These are phyloP conservation scores for Fomitopsis schrenkii DNA, from an alignment of 1,284 basidiomycete species.

Conservation along the genomic window DNA sequence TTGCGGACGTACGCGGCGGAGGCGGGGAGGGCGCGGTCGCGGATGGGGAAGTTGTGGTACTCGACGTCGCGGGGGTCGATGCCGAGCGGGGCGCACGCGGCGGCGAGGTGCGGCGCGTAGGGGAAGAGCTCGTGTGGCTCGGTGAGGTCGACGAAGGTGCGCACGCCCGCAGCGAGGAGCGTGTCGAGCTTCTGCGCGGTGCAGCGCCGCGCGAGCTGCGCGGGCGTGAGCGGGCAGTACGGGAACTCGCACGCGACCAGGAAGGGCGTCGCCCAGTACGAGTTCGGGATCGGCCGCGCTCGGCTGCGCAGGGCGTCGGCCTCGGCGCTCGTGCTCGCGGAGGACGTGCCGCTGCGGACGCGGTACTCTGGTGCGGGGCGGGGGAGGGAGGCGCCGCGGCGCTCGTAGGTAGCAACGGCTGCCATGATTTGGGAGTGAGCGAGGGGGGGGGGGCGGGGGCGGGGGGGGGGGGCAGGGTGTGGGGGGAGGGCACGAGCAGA, in stretches of 20 bases:
- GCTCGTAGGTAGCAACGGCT: conserved; percentile 18
- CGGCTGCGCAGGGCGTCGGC: conserved; percentile 16
- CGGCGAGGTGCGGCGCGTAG: conserved; percentile 52
- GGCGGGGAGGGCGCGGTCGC: conserved; percentile 60
- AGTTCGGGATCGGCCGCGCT: conserved; percentile 68
- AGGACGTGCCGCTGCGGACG: conserved; percentile 6
- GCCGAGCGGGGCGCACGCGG: conserved; percentile 47
- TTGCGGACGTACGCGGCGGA: conserved; percentile 49
- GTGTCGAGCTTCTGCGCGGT: conserved; percentile 61
- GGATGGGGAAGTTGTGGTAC: conserved; percentile 74
- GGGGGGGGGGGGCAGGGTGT: not conserved
- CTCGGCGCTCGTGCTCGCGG: conserved; percentile 5
- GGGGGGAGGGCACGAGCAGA: not conserved
- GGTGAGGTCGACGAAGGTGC: conserved; percentile 77
- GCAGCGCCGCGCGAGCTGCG: conserved; percentile 32
- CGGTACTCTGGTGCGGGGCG: conserved; percentile 9
- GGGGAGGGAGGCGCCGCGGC: conserved; percentile 6
- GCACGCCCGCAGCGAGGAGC: conserved; percentile 62
- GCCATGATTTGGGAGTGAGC: too few relatives aligned
- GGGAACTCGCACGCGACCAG: conserved; percentile 79
- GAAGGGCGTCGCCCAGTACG: conserved; percentile 71
- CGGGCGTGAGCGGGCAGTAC: conserved; percentile 47
- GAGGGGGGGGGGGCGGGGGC: not conserved
- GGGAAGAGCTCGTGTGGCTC: conserved; percentile 66
- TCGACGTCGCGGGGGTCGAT: conserved; percentile 51